Evolutionary conservation across 805 yeast species (phyloP).

Genomic region (Metahyphopichia silvanorum): DNA sequence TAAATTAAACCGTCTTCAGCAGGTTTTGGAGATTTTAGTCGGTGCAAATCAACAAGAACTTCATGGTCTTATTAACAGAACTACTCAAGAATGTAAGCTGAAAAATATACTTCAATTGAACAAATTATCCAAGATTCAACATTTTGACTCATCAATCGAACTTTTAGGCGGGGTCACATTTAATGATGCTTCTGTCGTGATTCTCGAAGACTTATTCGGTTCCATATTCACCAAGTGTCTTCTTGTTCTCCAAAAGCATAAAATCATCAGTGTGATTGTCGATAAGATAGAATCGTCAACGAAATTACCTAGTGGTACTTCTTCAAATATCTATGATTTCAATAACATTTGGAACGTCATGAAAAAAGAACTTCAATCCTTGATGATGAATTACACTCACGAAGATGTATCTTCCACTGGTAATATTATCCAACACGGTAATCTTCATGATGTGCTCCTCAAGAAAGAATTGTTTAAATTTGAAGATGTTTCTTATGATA

Average conservation of each 20-base stretch:
- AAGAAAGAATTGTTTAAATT: slow-evolving; percentile 26
- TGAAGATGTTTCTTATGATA: slow-evolving; percentile 25
- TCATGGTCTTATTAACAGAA: slow-evolving; percentile 56
- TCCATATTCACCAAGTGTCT: slow-evolving; percentile 62
- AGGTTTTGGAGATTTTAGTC: slow-evolving; percentile 51
- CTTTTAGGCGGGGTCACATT: slow-evolving; percentile 23
- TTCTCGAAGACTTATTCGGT: slow-evolving; percentile 69
- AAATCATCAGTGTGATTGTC: slow-evolving; percentile 59
- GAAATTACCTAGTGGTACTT: slow-evolving; percentile 4
- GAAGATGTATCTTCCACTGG: slow-evolving; percentile 11
- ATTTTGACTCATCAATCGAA: slow-evolving; percentile 24
- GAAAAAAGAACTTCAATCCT: slow-evolving; percentile 27
- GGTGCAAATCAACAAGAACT: slow-evolving; percentile 60
- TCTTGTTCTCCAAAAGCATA: slow-evolving; percentile 66
- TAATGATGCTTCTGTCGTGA: slow-evolving; percentile 49
- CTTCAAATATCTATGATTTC: slow-evolving; percentile 12
- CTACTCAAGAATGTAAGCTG: slow-evolving; percentile 61
- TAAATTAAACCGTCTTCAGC: slow-evolving; percentile 58
- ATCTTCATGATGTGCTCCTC: slow-evolving; percentile 19
- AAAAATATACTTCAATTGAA: slow-evolving; percentile 42
- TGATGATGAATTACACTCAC: slow-evolving; percentile 32
- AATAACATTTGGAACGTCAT: slow-evolving; percentile 27
- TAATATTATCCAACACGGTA: slow-evolving; percentile 4
- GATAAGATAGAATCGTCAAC: slow-evolving; percentile 24
- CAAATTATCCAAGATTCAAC: slow-evolving; percentile 25